Percentiles rank a stretch among this genome's conserved stretches.
Conservation (phyloP, 225 moss, liverwort and hornwort species). For the Pseudoscleropodium purum region DNA sequence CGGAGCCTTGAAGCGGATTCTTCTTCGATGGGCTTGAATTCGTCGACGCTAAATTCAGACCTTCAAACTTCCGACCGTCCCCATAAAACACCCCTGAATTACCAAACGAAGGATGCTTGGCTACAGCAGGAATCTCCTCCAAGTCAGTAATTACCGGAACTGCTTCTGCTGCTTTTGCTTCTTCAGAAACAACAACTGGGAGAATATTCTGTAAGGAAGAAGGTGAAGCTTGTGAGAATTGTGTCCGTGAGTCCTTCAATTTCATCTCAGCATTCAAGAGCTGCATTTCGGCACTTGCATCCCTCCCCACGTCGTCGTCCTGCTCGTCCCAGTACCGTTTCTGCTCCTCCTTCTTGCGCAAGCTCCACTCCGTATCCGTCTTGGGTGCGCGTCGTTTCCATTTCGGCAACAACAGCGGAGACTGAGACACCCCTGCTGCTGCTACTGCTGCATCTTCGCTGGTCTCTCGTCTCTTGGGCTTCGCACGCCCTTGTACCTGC, state of each 20-base stretch:
- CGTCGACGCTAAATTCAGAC: neutral
- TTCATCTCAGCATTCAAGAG: slow-evolving; percentile 23
- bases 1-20: neutral
- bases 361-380: slow-evolving; percentile 4
- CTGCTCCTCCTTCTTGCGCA: slow-evolving; percentile 2
- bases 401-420: slow-evolving; percentile 1
- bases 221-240: neutral
- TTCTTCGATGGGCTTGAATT: neutral
- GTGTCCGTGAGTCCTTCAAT: neutral
- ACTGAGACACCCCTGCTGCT: neutral
- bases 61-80: slow-evolving; percentile 28
- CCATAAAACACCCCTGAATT: slow-evolving; percentile 9
- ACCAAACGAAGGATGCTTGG: neutral
- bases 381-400: slow-evolving; percentile 15
- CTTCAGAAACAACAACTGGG: neutral
- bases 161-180: neutral
- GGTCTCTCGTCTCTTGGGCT: neutral
- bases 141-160: neutral
- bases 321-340: neutral
- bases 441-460: neutral
- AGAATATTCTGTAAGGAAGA: neutral
- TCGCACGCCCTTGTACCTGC: slow-evolving; percentile 4
- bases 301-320: neutral
- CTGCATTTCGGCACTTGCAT: slow-evolving; percentile 16
- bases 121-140: neutral